Percentiles rank a stretch among this genome's conserved stretches.
phyloP scores from a whole-genome alignment of 78 protist species.

The Dictyostelium intermedium region DNA sequence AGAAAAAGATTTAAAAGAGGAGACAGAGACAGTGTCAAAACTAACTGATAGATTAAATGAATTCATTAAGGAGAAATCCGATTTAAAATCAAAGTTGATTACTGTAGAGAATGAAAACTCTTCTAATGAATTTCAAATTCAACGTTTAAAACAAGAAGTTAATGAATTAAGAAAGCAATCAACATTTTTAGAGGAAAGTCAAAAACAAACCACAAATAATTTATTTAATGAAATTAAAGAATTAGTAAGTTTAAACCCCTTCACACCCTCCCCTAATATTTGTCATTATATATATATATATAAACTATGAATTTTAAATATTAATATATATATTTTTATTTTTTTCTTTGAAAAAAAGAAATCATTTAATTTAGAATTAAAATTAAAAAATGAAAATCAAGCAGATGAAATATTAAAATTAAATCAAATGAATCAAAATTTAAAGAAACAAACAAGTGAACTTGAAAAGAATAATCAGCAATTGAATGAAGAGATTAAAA shows the following conservation, averaged over 20 bases:
- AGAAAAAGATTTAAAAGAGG: slow-evolving; percentile 53
- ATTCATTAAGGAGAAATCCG: slow-evolving; percentile 36
- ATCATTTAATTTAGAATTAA: slow-evolving; percentile 52
- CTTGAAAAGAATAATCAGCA: not conserved
- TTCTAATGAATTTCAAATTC: slow-evolving; percentile 36
- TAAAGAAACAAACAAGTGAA: not conserved
- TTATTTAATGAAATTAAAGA: slow-evolving; percentile 56
- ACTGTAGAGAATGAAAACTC: slow-evolving; percentile 43
- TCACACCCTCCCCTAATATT: too few relatives aligned
- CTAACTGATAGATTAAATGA: slow-evolving; percentile 57
- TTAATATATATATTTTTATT: not conserved
- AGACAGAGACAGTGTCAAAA: slow-evolving; percentile 30
- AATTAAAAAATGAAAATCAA: slow-evolving; percentile 6
- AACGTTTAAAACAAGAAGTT: slow-evolving; percentile 58
- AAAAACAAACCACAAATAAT: slow-evolving; percentile 5
- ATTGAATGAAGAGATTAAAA: not conserved
- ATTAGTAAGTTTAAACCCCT: slow-evolving; percentile 8
- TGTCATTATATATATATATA: too few relatives aligned
- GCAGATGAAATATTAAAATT: not conserved
- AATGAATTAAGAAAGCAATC: slow-evolving; percentile 35
- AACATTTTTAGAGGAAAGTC: not conserved
- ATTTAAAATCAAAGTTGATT: slow-evolving; percentile 35
- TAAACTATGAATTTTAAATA: too few relatives aligned
- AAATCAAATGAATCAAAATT: not conserved
- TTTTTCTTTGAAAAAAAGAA: not conserved